Evolutionary conservation across 805 yeast species (phyloP).

Genomic region (Myxozyma sirexii): DNA sequence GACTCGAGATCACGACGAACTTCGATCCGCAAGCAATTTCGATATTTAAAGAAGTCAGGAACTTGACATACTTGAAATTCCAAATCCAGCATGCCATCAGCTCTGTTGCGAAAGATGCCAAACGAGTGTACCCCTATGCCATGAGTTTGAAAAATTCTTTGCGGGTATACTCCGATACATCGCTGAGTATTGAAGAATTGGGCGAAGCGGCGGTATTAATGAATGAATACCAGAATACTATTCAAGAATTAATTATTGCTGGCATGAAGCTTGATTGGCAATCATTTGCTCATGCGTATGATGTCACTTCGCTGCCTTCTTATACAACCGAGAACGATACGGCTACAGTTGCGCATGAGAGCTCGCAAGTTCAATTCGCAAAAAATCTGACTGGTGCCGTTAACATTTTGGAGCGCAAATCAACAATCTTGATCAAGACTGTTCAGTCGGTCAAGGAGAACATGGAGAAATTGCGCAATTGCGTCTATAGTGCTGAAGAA

Average conservation of each 20-base stretch:
- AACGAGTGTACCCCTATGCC: conserved; percentile 60
- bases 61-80: conserved; percentile 53
- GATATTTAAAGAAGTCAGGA: conserved; percentile 57
- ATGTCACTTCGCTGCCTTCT: conserved; percentile 43
- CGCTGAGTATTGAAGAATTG: conserved; percentile 43
- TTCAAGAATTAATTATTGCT: conserved; percentile 44
- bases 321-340: conserved; percentile 12
- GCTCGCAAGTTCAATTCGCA: conserved; percentile 35
- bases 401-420: conserved; percentile 40
- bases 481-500: conserved; percentile 36
- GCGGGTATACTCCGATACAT: conserved; percentile 45
- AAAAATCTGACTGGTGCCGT: conserved; percentile 43
- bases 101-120: conserved; percentile 53
- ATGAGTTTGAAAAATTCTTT: conserved; percentile 57
- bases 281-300: conserved; percentile 53
- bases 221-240: conserved; percentile 41
- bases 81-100: conserved; percentile 59
- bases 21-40: conserved; percentile 52
- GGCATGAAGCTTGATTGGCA: conserved; percentile 57
- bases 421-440: conserved; percentile 40
- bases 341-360: conserved; percentile 11
- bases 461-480: conserved; percentile 39
- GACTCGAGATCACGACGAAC: conserved; percentile 49
- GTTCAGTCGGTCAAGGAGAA: conserved; percentile 38
- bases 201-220: conserved; percentile 51